These are phyloP conservation scores for Leccinum disarticulatum DNA, from an alignment of 768 basidiomycete genomes.

Conservation along the genomic window DNA sequence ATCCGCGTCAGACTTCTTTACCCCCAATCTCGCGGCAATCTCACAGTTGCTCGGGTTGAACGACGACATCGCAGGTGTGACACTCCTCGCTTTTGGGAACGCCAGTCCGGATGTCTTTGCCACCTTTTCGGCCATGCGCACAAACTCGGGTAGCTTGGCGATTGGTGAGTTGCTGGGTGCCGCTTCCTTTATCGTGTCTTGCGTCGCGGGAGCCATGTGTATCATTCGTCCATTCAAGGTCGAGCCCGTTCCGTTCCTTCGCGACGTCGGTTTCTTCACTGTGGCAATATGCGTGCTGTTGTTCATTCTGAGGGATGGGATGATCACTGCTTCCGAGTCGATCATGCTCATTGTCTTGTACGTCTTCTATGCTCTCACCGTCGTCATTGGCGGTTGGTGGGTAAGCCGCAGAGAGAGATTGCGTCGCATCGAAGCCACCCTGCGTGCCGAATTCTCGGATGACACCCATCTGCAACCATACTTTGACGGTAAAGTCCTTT, in stretches of 20 bases:
- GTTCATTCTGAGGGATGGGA: conserved; percentile 72
- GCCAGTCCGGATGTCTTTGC: conserved; percentile 96
- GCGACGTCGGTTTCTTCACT: conserved; percentile 96
- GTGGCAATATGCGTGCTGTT: conserved; percentile 75
- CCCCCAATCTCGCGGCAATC: conserved; percentile 91
- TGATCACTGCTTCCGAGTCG: conserved; percentile 71
- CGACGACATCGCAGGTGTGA: conserved; percentile 94
- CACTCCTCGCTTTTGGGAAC: conserved; percentile 95
- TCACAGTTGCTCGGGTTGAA: conserved; percentile 82
- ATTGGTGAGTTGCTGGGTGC: conserved; percentile 95
- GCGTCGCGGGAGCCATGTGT: conserved; percentile 97
- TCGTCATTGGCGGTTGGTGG: conserved; percentile 80
- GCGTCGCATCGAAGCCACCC: conserved; percentile 47
- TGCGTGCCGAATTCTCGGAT: conserved; percentile 57
- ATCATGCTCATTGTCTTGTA: conserved; percentile 71
- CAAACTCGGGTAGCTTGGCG: conserved; percentile 83
- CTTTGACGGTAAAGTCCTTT: conserved; percentile 57
- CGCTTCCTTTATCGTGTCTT: conserved; percentile 92
- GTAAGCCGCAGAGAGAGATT: conserved; percentile 51
- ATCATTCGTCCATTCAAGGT: conserved; percentile 95
- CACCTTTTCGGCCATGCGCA: conserved; percentile 90
- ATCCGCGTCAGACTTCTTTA: conserved; percentile 95
- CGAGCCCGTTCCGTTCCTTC: conserved; percentile 73
- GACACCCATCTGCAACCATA: conserved; percentile 53
- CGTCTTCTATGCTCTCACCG: conserved; percentile 69